Evolutionary conservation across 768 basidiomycete genomes (phyloP).

Genomic region (Tephrocybe rancida): DNA sequence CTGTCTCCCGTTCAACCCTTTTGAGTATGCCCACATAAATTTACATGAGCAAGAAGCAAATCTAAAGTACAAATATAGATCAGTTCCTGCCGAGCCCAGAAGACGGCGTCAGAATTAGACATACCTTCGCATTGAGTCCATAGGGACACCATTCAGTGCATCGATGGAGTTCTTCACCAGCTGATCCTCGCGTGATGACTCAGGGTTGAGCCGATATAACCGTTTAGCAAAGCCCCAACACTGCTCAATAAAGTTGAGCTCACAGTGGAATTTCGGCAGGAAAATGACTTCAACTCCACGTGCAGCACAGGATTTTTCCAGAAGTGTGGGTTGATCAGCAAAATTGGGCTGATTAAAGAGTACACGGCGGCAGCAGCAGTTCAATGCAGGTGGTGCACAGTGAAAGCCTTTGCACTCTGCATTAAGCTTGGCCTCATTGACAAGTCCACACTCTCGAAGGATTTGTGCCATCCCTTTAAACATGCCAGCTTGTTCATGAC

Average conservation of each 20-base stretch:
- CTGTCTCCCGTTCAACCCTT: neutral
- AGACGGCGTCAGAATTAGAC: neutral
- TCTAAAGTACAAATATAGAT: neutral
- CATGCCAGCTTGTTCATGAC: conserved; percentile 20
- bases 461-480: conserved; percentile 44
- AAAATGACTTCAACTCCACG: conserved; percentile 6
- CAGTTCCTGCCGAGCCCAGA: too few relatives aligned
- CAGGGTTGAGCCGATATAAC: neutral
- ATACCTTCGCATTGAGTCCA: conserved; percentile 1
- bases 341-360: conserved; percentile 46
- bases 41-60: neutral
- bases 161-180: neutral
- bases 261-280: too few relatives aligned
- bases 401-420: conserved; percentile 25
- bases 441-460: conserved; percentile 27
- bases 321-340: conserved; percentile 26
- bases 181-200: conserved; percentile 4
- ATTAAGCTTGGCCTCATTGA: conserved; percentile 1
- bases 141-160: neutral
- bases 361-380: conserved; percentile 39
- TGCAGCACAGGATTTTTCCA: conserved; percentile 26
- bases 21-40: neutral
- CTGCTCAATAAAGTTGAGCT: too few relatives aligned
- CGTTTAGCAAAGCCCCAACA: conserved; percentile 10
- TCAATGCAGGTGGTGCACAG: conserved; percentile 27